Evolutionary conservation across 2,329 filamentous ascomycete species (phyloP), one percentile per base, ranked within the genome.

Genomic region (Xylaria sp.): DNA sequence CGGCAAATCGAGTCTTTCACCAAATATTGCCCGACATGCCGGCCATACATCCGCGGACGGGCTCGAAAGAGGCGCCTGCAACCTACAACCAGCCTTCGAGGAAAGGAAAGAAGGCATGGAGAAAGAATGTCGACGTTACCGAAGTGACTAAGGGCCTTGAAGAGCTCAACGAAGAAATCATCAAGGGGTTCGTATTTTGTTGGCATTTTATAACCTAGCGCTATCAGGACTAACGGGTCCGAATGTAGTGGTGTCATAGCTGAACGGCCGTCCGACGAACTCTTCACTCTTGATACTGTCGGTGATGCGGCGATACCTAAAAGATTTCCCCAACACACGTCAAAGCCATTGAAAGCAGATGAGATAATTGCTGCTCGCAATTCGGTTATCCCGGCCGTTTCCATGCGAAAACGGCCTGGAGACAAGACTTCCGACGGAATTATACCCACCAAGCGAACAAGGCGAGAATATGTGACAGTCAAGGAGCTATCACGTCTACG

Each of bases 81-180:
- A 93, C 97, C 74, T 90, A 91, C 82, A 94, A 89, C 72, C 96
- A 99, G 81, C 89, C 94, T 31, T 98, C 95, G 5, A 88, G 96
- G 79, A 99, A 99, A 80, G 96, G 97, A 76, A 98, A 98, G 83
- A 98, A 97, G 84, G 95, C 96, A 38, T 99, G 96, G 96, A 89
- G 96, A 78, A 99, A 98, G 81, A 97, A 99, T 83, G 93, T 99
- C 80, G 93, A 99, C 81, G 88, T 98, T 70, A 91, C 93, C 33
- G 91, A 97, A 71, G 88, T 99, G 31, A 88, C 95, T 76, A 83
- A 91, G 63, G 96, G 96, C 69, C 88, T 99, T 40, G 91, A 94
- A 71, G 87, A 92, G 77, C 84, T 97, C 73, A 93, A 96, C 76
- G 92, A 97, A 67, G 92, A 98, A 83, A 91, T 97, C 70, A 96